These are phyloP conservation scores for Asterophora lycoperdoides DNA, from an alignment of 768 basidiomycete genomes.

Conservation along the genomic window DNA sequence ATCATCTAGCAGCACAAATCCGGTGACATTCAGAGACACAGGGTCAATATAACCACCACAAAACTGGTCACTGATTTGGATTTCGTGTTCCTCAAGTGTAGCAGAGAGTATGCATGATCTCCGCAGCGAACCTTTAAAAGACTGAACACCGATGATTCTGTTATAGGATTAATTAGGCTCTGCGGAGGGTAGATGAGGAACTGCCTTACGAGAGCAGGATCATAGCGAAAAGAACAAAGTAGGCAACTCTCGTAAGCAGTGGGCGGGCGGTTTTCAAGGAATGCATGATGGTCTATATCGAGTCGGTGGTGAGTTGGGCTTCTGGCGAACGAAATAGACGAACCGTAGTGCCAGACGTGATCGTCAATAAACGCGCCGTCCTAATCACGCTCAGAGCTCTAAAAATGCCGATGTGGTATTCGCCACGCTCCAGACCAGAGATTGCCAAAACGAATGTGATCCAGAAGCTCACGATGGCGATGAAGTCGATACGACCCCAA, in stretches of 20 bases:
- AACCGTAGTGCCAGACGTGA: conserved; percentile 90
- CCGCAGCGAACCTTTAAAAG: conserved; percentile 82
- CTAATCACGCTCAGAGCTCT: conserved; percentile 85
- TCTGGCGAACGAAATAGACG: conserved; percentile 22
- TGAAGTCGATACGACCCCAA: conserved; percentile 86
- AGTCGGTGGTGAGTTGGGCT: neutral
- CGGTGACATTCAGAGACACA: conserved; percentile 42
- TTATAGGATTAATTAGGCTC: neutral
- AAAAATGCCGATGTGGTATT: conserved; percentile 79
- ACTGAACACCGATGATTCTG: conserved; percentile 90
- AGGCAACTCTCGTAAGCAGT: conserved; percentile 83
- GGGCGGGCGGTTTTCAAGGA: conserved; percentile 89
- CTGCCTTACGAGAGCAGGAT: conserved; percentile 73
- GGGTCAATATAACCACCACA: conserved; percentile 85
- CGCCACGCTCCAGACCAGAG: conserved; percentile 61
- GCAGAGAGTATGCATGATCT: conserved; percentile 57
- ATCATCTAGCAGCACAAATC: conserved; percentile 29
- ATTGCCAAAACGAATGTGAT: conserved; percentile 69
- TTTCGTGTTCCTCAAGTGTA: conserved; percentile 47
- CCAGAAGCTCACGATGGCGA: conserved; percentile 89
- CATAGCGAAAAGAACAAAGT: conserved; percentile 90
- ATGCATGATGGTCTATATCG: conserved; percentile 70
- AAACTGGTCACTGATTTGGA: conserved; percentile 44
- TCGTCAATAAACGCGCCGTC: conserved; percentile 74
- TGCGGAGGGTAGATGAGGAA: neutral